Evolutionary conservation across 75 land plant species (phyloP), one percentile per base, ranked within the genome.

Genomic region (Selaginella moellendorffii): DNA sequence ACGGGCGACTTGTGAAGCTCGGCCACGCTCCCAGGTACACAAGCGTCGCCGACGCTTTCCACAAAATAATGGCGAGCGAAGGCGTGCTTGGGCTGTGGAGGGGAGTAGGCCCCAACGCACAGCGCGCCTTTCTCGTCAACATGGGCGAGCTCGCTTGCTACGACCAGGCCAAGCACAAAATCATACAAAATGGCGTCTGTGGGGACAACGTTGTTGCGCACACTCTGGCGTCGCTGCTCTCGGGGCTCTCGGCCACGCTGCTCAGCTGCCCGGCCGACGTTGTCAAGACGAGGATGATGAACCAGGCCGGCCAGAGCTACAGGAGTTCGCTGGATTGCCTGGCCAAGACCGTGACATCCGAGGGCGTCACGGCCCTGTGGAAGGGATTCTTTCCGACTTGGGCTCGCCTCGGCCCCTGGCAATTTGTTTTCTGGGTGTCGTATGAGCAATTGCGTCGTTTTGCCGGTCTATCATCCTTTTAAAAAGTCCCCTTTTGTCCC

Each of bases 141-240:
- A 90, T 90, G 97, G 97, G 97, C n/a, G 97, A 90, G 71, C 66
- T 90, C 18, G 77, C 97, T 0, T 90, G 97, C 68, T 90, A 90
- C 66, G 97, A 90, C 54, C 82, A 82, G 22, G 85, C 97, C 0
- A 90, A 90, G 68, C 79, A 64, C 63, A 74, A 72, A 27, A 68
- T 90, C 20, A 74, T 90, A n/a, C 56, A 56, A 2, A 70, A 64
- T 22, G 53, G 65, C 27, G 71, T 90, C 21, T 64, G 69, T 27
- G 77, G 70, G 1, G 97, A 90, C 54, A n/a, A n/a, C n/a, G 71
- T 84, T 0, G 78, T 68, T 26, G 85, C 86, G 0, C 97, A 90
- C 67, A 86, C 87, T 0, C 54, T 83, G 62, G 87, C 97, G 1
- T 90, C 97, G 0, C 53, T 90, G 27, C 69, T 79, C 71, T 90